phyloP scores from a whole-genome alignment of 2,329 filamentous ascomycete species.

The Fusarium sp. region DNA sequence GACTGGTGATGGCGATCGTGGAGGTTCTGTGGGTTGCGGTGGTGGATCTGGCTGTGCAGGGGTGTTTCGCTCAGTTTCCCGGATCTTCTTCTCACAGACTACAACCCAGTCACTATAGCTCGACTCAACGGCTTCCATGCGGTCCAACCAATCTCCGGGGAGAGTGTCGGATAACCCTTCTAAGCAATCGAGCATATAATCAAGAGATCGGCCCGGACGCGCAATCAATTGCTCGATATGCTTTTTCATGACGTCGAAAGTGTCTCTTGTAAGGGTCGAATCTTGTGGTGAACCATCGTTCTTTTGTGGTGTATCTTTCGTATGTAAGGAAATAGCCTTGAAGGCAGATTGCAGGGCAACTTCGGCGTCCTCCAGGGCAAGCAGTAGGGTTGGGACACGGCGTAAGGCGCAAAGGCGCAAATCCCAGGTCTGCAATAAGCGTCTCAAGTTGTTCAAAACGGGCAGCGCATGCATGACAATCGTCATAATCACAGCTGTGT shows the following conservation, averaged over 20 bases:
- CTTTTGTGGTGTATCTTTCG: constrained; percentile 33
- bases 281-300: constrained; percentile 32
- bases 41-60: constrained; percentile 12
- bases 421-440: constrained; percentile 81
- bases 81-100: constrained; percentile 78
- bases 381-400: constrained; percentile 76
- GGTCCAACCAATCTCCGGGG: constrained; percentile 87
- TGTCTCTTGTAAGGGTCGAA: constrained; percentile 54
- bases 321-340: constrained; percentile 63
- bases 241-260: constrained; percentile 68
- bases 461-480: constrained; percentile 92
- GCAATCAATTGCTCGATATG: constrained; percentile 76
- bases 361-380: constrained; percentile 73
- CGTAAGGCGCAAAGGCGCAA: constrained; percentile 79
- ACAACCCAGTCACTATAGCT: constrained; percentile 85
- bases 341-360: constrained; percentile 74
- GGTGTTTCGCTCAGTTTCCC: constrained; percentile 69
- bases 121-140: constrained; percentile 82
- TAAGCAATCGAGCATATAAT: constrained; percentile 86
- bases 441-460: constrained; percentile 77
- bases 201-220: constrained; percentile 77
- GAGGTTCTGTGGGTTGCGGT: constrained; percentile 16
- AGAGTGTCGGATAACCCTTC: constrained; percentile 87
- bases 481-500: constrained; percentile 89
- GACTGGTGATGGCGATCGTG: constrained; percentile 40